Conservation (phyloP, 768 basidiomycete genomes). For the Mycena chlorophos region DNA sequence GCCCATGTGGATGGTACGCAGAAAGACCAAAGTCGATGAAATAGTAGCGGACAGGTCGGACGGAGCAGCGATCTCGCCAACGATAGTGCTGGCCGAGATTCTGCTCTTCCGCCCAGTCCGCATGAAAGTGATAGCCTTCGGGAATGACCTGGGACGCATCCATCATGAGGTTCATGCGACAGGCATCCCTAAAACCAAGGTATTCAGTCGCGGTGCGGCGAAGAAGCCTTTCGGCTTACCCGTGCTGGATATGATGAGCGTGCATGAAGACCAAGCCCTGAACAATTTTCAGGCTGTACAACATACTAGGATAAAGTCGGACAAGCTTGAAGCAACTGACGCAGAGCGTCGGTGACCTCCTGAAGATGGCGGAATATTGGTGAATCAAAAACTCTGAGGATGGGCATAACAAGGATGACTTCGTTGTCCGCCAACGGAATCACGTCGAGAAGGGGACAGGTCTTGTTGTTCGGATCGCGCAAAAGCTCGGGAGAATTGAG, state of each 20-base stretch:
- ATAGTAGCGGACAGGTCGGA: conserved; percentile 27
- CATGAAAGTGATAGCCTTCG: conserved; percentile 15
- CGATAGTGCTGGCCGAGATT: no score
- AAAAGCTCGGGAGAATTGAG: neutral
- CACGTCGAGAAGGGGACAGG: neutral
- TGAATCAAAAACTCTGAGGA: neutral
- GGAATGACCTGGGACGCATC: conserved; percentile 16
- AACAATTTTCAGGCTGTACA: neutral
- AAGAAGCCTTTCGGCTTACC: no score
- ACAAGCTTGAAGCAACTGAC: conserved; percentile 2
- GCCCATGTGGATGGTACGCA: conserved; percentile 8
- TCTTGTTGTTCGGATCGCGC: neutral
- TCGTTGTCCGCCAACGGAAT: neutral
- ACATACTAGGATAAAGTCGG: neutral
- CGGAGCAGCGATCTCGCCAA: conserved; percentile 17
- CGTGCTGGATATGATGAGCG: conserved; percentile 9
- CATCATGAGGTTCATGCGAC: conserved; percentile 21
- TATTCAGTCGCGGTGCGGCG: neutral
- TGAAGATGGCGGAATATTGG: neutral
- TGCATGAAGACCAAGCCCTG: neutral
- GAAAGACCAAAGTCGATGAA: conserved; percentile 31
- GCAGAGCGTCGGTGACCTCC: neutral
- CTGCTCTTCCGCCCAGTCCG: no score
- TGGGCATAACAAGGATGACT: conserved; percentile 3
- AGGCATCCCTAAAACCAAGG: conserved; percentile 20